phyloP scores from a whole-genome alignment of 2,329 filamentous ascomycete species.

The Colletotrichum chrysophilum region DNA sequence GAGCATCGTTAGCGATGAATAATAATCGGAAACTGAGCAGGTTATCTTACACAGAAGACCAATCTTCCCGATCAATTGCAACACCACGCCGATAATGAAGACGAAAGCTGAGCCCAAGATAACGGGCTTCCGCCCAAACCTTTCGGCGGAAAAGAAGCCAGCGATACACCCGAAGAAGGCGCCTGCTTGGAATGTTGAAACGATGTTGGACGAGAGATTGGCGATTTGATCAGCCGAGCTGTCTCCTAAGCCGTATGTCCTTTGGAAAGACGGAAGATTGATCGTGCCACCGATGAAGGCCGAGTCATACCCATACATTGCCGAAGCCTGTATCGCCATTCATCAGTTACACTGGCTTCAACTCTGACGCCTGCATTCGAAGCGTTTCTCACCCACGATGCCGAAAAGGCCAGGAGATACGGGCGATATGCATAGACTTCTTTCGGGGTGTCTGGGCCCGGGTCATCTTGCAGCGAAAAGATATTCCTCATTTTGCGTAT shows the following conservation, averaged over 20 bases:
- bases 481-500: not conserved
- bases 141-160: not conserved
- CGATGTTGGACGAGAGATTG: not conserved
- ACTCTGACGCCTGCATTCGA: accelerated
- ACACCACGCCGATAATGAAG: not conserved
- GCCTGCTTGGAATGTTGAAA: not conserved
- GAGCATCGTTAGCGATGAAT: not conserved
- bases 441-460: not conserved
- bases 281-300: not conserved
- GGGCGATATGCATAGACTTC: not conserved
- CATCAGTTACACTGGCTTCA: not conserved
- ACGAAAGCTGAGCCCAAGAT: not conserved
- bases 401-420: not conserved
- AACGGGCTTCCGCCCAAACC: not conserved
- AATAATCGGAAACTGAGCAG: accelerated
- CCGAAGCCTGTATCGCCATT: not conserved
- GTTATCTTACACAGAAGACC: not conserved
- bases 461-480: not conserved
- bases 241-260: not conserved
- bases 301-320: not conserved
- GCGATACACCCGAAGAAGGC: not conserved
- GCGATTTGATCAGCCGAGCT: not conserved
- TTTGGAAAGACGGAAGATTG: not conserved
- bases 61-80: not conserved
- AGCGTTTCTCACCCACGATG: not conserved